A percentile compares a stretch with the other conserved stretches of the same genome.
phyloP scores from a whole-genome alignment of 139 green algal genomes.

The Picochlorum sp. region DNA sequence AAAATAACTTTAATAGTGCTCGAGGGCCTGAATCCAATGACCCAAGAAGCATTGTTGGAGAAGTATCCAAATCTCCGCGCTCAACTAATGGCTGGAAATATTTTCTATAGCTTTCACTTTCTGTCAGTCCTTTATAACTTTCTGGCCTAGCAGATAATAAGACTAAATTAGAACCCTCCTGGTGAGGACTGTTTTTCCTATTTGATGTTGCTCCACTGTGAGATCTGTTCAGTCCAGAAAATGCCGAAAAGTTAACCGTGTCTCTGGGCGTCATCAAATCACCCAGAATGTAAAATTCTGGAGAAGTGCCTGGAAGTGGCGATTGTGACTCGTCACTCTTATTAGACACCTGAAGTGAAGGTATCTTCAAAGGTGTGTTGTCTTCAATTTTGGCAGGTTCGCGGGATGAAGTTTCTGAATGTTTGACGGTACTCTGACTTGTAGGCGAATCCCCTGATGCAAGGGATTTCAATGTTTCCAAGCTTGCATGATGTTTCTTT shows the following conservation, averaged over 20 bases:
- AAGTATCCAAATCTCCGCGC: constrained; percentile 31
- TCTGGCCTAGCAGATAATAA: constrained; percentile 52
- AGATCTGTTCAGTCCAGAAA: not conserved
- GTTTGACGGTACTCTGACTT: not conserved
- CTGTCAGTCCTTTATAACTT: constrained; percentile 40
- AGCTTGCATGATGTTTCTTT: constrained; percentile 7
- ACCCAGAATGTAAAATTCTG: not conserved
- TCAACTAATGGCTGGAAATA: constrained; percentile 44
- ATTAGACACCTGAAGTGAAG: not conserved
- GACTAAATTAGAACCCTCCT: constrained; percentile 41
- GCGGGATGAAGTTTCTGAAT: not conserved
- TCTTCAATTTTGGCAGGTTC: not conserved
- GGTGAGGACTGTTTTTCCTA: constrained; percentile 10
- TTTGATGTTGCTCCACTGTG: not conserved
- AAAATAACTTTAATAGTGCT: constrained; percentile 16
- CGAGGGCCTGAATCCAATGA: constrained; percentile 29
- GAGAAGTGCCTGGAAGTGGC: not conserved
- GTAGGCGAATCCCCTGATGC: not conserved
- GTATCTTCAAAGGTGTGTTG: not conserved
- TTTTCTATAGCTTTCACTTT: constrained; percentile 30
- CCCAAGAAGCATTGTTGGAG: constrained; percentile 48
- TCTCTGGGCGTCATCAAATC: not conserved
- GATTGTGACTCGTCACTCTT: not conserved
- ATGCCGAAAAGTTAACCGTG: not conserved
- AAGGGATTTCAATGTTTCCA: not conserved